Evolutionary conservation across 2,329 filamentous ascomycete species (phyloP), one percentile per base, ranked within the genome.

Genomic region (Colletotrichum liriopes): DNA sequence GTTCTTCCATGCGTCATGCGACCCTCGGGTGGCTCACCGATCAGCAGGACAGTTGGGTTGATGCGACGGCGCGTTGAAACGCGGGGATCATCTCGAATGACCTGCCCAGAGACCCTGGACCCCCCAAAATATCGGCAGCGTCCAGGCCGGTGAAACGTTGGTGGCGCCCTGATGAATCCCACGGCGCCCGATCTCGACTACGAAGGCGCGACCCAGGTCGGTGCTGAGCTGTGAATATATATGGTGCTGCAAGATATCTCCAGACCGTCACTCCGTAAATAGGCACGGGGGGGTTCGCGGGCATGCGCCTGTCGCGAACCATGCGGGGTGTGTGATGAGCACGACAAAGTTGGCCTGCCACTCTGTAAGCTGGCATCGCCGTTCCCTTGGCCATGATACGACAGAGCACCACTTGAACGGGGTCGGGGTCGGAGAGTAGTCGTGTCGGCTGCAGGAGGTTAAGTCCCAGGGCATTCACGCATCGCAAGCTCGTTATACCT

Each of bases 101-200:
- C n/a, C n/a, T n/a, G n/a, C n/a, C n/a, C n/a, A n/a, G n/a, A n/a
- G n/a, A 45, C 41, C 37, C 37, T 45, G 43, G 61, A 2, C 43
- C 43, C 32, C 43, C 52, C 52, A 51, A 39, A 52, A 66, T 59
- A 43, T 14, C 23, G 26, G 52, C 32, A 9, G n/a, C n/a, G 37
- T 39, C 63, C 47, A 67, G 32, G 11, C 45, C n/a, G 20, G 37
- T 66, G 67, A 71, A 67, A 55, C 63, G 6, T 14, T 29, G 11
- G 9, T 32, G 54, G 29, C 37, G 29, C 20, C 54, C 29, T 23
- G 14, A 45, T 59, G 20, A 41, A 54, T 54, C 6, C 18, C 18
- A 23, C 18, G 39, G 62, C 37, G 37, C 54, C 18, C 16, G 29
- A 39, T 23, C 7, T 16, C 49, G 14, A 54, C 47, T 54, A 26